Percentiles rank a stretch among this genome's conserved stretches.
Conservation (phyloP, 768 basidiomycete species). For the Lanmaoa rubissima region DNA sequence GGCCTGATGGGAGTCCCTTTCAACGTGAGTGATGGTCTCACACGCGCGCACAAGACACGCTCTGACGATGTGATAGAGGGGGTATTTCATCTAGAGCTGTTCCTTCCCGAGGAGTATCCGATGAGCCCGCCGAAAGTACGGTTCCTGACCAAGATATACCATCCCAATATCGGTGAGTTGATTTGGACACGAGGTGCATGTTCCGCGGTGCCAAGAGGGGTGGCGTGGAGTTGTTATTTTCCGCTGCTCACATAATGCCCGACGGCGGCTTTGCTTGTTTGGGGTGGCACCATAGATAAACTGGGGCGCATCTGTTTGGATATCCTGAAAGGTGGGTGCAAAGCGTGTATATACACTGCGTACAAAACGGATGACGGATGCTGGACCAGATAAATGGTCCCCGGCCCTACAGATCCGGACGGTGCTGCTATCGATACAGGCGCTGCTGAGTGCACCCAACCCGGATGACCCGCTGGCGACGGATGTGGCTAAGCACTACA, state of each 20-base stretch:
- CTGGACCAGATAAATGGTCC: slow-evolving; percentile 89
- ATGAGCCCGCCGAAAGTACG: slow-evolving; percentile 99
- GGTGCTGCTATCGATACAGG: slow-evolving; percentile 94
- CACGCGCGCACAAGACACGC: neutral
- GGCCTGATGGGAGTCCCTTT: slow-evolving; percentile 93
- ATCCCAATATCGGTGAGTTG: slow-evolving; percentile 94
- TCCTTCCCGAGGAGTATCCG: slow-evolving; percentile 98
- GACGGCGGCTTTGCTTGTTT: slow-evolving; percentile 7
- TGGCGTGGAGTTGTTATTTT: slow-evolving; percentile 12
- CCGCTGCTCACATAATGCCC: slow-evolving; percentile 24
- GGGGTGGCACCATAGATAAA: slow-evolving; percentile 62
- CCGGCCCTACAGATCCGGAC: slow-evolving; percentile 98
- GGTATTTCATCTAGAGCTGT: slow-evolving; percentile 93
- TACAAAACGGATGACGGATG: neutral
- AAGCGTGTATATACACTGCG: neutral
- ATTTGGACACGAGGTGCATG: neutral
- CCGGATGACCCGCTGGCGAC: slow-evolving; percentile 95
- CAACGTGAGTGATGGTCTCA: slow-evolving; percentile 50
- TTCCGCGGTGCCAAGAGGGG: slow-evolving; percentile 1
- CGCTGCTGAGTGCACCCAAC: slow-evolving; percentile 94
- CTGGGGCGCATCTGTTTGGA: slow-evolving; percentile 98
- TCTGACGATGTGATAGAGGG: slow-evolving; percentile 58
- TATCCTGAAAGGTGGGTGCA: slow-evolving; percentile 82
- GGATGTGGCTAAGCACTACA: slow-evolving; percentile 97
- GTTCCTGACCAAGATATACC: slow-evolving; percentile 97